Evolutionary conservation across 75 land plant genomes (phyloP).

Genomic region (Pinus albicaulis): DNA sequence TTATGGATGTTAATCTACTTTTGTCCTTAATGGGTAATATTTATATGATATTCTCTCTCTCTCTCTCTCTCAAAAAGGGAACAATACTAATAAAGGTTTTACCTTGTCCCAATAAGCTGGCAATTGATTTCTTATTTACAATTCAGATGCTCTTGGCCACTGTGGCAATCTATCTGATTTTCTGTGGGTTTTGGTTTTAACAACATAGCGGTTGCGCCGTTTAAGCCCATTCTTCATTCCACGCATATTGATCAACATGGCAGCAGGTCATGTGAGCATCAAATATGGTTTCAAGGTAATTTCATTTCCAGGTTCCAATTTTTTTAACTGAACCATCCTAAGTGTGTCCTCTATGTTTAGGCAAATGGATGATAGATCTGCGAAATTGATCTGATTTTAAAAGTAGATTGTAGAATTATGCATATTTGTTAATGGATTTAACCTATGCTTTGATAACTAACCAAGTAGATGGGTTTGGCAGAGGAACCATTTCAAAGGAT

Average conservation of each 20-base stretch:
- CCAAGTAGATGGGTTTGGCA: background rate
- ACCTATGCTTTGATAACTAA: background rate
- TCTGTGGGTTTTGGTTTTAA: background rate
- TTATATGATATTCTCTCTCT: background rate
- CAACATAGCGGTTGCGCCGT: slow-evolving; percentile 68
- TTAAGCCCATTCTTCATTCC: slow-evolving; percentile 97
- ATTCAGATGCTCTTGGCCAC: background rate
- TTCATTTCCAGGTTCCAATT: background rate
- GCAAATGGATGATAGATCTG: background rate
- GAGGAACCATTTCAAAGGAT: background rate
- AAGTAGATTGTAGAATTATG: slow-evolving; percentile 3
- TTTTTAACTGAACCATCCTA: background rate
- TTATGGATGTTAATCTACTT: background rate
- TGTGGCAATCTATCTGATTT: background rate
- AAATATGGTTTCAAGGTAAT: slow-evolving; percentile 91
- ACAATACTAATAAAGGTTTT: background rate
- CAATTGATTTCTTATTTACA: background rate
- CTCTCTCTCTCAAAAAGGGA: background rate
- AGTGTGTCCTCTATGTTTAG: background rate
- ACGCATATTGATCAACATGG: slow-evolving; percentile 97
- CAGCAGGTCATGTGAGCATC: slow-evolving; percentile 98
- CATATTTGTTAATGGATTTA: background rate
- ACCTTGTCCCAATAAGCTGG: background rate
- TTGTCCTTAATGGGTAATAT: background rate
- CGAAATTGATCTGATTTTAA: slow-evolving; percentile 1